Evolutionary conservation across 2,329 filamentous ascomycete species (phyloP), one percentile per base, ranked within the genome.

Genomic region (Ceratocystis variospora): DNA sequence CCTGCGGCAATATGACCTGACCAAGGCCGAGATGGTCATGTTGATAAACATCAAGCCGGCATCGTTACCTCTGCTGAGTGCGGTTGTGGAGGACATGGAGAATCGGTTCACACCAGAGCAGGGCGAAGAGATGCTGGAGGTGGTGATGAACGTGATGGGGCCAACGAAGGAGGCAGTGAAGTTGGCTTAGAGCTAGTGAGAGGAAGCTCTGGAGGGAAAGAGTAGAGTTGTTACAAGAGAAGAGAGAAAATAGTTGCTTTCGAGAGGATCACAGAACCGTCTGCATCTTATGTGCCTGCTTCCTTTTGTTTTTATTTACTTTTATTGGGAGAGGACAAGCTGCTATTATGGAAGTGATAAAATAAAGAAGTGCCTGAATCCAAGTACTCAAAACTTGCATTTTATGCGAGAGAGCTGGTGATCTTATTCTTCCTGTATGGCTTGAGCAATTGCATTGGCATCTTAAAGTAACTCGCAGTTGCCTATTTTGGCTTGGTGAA

Each of bases 1-100:
- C 28, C 76, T 88, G 62, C 78, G 79, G 10, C 77, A 77, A 0
- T 87, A 81, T 73, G 79, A 83, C 59, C 78, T 88, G 66, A 82
- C 83, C 74, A 88, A 88, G 76, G 83, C 83, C 65, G 86, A 88
- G 74, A 75, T 86, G 65, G 76, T 88, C 71, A 87, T 87, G 82
- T 81, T 88, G 61, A 73, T 88, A 70, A 88, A 89, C 72, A 75
- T 87, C 55, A 80, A 86, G 10, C 86, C 86, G 0, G 77, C 78
- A 25, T 81, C 78, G 33, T 76, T 79, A 37, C 80, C 81, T 3
- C 79, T 81, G 59, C 77, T 89, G 70, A 85, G 85, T 71, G 82
- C 82, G 17, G 78, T 87, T 62, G 77, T 89, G 44, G 85, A 89
- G 73, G 84, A 88, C 69, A 82, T 87, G 77, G 78, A 81, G 66